phyloP scores from a whole-genome alignment of 1,284 basidiomycete genomes.

The Trichosporon coremiiforme region DNA sequence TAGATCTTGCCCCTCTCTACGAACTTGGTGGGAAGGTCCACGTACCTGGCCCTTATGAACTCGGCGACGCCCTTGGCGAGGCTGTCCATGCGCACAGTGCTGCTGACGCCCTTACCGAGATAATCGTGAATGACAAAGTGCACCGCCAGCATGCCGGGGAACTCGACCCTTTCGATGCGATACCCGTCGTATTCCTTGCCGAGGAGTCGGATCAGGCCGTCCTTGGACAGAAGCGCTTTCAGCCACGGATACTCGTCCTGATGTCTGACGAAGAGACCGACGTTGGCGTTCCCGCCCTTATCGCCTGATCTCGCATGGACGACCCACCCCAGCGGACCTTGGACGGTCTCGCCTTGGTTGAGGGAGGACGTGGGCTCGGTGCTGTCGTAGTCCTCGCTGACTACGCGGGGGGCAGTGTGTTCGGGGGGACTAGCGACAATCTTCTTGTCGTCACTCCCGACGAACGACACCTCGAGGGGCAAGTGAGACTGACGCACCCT shows the following conservation, averaged over 20 bases:
- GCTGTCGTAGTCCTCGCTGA: conserved; percentile 28
- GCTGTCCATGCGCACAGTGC: conserved; percentile 26
- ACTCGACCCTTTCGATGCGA: conserved; percentile 40
- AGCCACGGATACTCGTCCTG: conserved; percentile 37
- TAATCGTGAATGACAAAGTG: conserved; percentile 50
- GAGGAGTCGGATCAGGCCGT: conserved; percentile 29
- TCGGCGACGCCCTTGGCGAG: conserved; percentile 32
- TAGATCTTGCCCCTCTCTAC: conserved; percentile 28
- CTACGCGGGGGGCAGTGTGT: background rate
- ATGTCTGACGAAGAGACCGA: conserved; percentile 38
- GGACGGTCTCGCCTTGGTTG: conserved; percentile 31
- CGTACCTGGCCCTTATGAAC: conserved; percentile 26
- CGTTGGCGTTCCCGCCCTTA: conserved; percentile 41
- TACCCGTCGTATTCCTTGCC: conserved; percentile 34
- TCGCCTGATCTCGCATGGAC: conserved; percentile 41
- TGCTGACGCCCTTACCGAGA: conserved; percentile 36
- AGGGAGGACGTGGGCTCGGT: background rate
- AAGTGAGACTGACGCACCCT: conserved; percentile 24
- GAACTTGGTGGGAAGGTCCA: conserved; percentile 29
- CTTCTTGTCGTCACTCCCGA: conserved; percentile 18
- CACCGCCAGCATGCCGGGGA: conserved; percentile 40
- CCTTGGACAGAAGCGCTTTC: conserved; percentile 31
- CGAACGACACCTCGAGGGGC: conserved; percentile 24
- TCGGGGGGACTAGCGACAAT: conserved; percentile 19
- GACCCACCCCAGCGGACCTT: conserved; percentile 35